Percentiles rank a stretch among this genome's conserved stretches.
Evolutionary conservation across 192 early-diverging fungal genomes (phyloP).

Genomic region (Backusella australiensis): DNA sequence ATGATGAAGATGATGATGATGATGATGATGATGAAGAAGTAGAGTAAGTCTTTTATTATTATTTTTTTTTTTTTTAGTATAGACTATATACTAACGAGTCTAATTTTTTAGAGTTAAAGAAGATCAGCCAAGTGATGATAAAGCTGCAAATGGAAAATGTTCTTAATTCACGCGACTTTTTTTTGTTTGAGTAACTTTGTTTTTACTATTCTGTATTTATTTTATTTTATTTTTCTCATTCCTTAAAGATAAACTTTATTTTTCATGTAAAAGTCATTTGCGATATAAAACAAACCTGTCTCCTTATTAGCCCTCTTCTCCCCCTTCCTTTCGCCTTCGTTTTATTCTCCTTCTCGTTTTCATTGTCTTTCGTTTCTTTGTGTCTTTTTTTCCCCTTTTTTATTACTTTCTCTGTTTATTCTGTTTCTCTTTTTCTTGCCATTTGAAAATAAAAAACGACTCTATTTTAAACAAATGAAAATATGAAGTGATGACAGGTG

Average conservation of each 20-base stretch:
- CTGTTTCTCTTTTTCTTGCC: neutral
- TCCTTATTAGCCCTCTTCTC: neutral
- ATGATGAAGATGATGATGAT: constrained; percentile 33
- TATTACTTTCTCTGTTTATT: neutral
- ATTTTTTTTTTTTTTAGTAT: neutral
- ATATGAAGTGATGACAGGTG: constrained; percentile 1
- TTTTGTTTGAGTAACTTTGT: neutral
- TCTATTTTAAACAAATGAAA: constrained; percentile 3
- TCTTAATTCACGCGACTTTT: constrained; percentile 6
- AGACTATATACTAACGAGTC: neutral
- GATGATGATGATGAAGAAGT: neutral
- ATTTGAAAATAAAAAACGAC: neutral
- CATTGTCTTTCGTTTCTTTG: neutral
- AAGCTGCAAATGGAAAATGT: constrained; percentile 2
- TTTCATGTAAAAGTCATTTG: constrained; percentile 8
- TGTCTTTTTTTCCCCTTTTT: neutral
- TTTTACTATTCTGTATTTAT: constrained; percentile 2
- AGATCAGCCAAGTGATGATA: neutral
- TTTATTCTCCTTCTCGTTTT: neutral
- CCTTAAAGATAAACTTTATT: neutral
- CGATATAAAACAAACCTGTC: neutral
- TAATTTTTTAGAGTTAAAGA: constrained; percentile 6
- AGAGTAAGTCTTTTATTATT: neutral
- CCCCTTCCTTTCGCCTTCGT: neutral
- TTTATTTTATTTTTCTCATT: constrained; percentile 7